These are phyloP conservation scores for Delonix regia DNA, from an alignment of 306 rosid species.

Conservation along the genomic window DNA sequence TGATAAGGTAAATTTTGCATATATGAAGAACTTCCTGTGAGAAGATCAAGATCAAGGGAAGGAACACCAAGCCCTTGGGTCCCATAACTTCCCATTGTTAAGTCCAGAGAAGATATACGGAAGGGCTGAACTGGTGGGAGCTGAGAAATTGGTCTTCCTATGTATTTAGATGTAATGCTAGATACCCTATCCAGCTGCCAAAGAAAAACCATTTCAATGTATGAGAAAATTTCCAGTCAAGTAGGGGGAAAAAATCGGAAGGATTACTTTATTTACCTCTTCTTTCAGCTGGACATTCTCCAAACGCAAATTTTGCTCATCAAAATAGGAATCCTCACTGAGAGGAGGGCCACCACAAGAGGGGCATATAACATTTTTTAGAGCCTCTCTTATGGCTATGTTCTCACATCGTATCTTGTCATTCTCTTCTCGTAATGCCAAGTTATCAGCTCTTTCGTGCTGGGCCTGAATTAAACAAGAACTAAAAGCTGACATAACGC, in stretches of 20 bases:
- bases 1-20: conserved; percentile 61
- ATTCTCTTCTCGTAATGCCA: conserved; percentile 74
- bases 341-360: conserved; percentile 87
- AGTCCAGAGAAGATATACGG: conserved; percentile 74
- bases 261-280: conserved; percentile 50
- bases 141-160: conserved; percentile 90
- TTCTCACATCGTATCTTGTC: conserved; percentile 95
- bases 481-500: background rate
- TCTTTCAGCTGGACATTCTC: conserved; percentile 88
- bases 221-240: background rate
- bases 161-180: conserved; percentile 89
- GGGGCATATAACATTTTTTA: conserved; percentile 84
- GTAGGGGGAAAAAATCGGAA: background rate
- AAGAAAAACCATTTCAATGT: background rate
- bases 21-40: conserved; percentile 63
- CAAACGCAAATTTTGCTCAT: conserved; percentile 78
- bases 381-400: conserved; percentile 88
- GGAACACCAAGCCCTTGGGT: conserved; percentile 55
- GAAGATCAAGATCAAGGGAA: conserved; percentile 86
- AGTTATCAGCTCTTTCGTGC: conserved; percentile 84
- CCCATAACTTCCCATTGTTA: conserved; percentile 75
- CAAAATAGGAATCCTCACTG: conserved; percentile 75
- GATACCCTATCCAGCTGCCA: conserved; percentile 90
- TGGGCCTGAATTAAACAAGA: conserved; percentile 61
- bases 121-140: conserved; percentile 80